Conservation (phyloP, 352 stramenopile genomes). For the Phytophthora sojae region DNA sequence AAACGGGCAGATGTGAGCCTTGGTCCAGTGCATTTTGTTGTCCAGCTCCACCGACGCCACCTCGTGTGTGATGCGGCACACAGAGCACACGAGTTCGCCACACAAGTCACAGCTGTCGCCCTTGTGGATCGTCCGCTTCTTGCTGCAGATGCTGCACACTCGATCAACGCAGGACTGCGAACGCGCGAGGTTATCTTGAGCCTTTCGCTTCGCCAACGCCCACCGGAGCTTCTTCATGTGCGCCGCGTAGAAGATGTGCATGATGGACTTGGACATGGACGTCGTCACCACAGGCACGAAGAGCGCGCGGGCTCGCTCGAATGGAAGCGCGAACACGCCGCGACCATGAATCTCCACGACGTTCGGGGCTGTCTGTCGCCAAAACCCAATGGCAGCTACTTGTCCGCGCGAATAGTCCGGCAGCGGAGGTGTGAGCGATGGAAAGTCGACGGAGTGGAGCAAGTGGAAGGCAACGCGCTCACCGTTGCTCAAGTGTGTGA, state of each 20-base stretch:
- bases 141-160: slow-evolving; percentile 26
- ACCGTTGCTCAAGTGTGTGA: slow-evolving; percentile 25
- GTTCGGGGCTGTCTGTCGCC: slow-evolving; percentile 25
- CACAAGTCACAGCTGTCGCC: slow-evolving; percentile 34
- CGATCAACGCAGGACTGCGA: slow-evolving; percentile 13
- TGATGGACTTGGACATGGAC: slow-evolving; percentile 37
- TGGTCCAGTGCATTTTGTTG: slow-evolving; percentile 41
- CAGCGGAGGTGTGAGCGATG: slow-evolving; percentile 21
- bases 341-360: slow-evolving; percentile 31
- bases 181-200: neutral
- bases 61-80: slow-evolving; percentile 44
- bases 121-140: slow-evolving; percentile 30
- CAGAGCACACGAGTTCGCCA: slow-evolving; percentile 37
- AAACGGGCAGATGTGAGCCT: slow-evolving; percentile 33
- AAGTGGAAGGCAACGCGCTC: slow-evolving; percentile 40
- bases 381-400: slow-evolving; percentile 37
- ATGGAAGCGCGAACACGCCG: slow-evolving; percentile 26
- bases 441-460: slow-evolving; percentile 39
- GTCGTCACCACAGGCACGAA: slow-evolving; percentile 29
- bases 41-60: slow-evolving; percentile 36
- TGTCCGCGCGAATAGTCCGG: slow-evolving; percentile 31
- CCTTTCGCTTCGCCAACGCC: slow-evolving; percentile 21
- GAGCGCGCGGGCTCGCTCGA: slow-evolving; percentile 26
- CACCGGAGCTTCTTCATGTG: slow-evolving; percentile 36
- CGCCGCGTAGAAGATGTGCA: slow-evolving; percentile 31